phyloP scores from a whole-genome alignment of 495 filamentous ascomycete species.

The Penicillium coffeae region DNA sequence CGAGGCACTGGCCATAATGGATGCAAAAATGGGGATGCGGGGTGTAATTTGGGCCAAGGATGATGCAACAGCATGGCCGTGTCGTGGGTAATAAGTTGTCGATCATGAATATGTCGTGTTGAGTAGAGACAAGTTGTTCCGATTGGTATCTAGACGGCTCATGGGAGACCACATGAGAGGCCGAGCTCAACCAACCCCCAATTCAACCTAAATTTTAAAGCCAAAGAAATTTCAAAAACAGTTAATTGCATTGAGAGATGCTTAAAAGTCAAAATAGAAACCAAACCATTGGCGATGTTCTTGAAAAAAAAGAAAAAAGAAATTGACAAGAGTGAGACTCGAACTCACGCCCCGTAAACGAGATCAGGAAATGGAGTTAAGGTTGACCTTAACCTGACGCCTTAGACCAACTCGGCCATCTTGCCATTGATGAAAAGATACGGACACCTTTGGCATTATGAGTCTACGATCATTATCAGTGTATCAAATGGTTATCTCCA shows the following conservation, averaged over 20 bases:
- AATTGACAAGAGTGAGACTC: constrained; percentile 36
- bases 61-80: background rate
- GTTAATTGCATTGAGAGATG: too few relatives aligned
- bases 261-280: too few relatives aligned
- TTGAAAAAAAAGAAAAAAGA: constrained; percentile 4
- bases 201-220: too few relatives aligned
- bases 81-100: too few relatives aligned
- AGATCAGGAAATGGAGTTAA: constrained; percentile 29
- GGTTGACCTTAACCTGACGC: constrained; percentile 35
- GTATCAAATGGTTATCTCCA: too few relatives aligned
- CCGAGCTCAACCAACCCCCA: too few relatives aligned
- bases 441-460: background rate
- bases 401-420: constrained; percentile 40
- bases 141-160: too few relatives aligned
- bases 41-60: background rate
- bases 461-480: too few relatives aligned
- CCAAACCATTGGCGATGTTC: too few relatives aligned
- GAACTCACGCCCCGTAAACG: constrained; percentile 32
- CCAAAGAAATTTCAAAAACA: too few relatives aligned
- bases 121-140: background rate
- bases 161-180: too few relatives aligned
- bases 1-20: background rate
- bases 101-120: background rate
- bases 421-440: constrained; percentile 11
- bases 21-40: background rate